These are phyloP conservation scores for Gymnopilus dilepis DNA, from an alignment of 768 basidiomycete genomes.

Conservation along the genomic window DNA sequence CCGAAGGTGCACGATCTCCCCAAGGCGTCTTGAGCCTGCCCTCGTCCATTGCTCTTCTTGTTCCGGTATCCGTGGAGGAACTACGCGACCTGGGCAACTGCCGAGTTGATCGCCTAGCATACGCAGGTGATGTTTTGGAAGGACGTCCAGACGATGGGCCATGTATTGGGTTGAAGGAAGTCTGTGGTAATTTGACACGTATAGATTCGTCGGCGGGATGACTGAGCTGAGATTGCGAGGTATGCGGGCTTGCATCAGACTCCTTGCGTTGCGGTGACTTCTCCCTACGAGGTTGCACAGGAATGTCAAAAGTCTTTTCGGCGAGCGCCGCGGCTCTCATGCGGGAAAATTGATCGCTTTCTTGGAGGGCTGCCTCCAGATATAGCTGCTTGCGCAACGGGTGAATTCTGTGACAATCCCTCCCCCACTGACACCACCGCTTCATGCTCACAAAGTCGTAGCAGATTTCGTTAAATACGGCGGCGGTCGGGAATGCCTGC, in stretches of 20 bases:
- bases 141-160: neutral
- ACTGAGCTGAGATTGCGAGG: neutral
- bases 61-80: neutral
- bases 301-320: neutral
- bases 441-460: constrained; percentile 29
- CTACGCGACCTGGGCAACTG: neutral
- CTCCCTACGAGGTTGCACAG: neutral
- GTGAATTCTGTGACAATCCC: constrained; percentile 35
- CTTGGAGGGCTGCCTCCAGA: constrained; percentile 10
- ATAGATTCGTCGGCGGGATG: neutral
- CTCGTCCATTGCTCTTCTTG: neutral
- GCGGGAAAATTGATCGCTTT: constrained; percentile 7
- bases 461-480: constrained; percentile 35
- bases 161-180: neutral
- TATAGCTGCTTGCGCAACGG: constrained; percentile 29
- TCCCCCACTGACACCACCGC: constrained; percentile 25
- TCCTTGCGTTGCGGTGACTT: neutral
- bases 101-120: neutral
- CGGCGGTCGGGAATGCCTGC: constrained; percentile 37
- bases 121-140: neutral
- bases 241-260: neutral
- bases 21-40: constrained; percentile 6
- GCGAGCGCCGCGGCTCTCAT: constrained; percentile 8
- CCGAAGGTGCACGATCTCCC: constrained; percentile 10
- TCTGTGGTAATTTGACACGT: neutral